phyloP scores from a whole-genome alignment of 495 filamentous ascomycete genomes.

The Podospora fimiseda region DNA sequence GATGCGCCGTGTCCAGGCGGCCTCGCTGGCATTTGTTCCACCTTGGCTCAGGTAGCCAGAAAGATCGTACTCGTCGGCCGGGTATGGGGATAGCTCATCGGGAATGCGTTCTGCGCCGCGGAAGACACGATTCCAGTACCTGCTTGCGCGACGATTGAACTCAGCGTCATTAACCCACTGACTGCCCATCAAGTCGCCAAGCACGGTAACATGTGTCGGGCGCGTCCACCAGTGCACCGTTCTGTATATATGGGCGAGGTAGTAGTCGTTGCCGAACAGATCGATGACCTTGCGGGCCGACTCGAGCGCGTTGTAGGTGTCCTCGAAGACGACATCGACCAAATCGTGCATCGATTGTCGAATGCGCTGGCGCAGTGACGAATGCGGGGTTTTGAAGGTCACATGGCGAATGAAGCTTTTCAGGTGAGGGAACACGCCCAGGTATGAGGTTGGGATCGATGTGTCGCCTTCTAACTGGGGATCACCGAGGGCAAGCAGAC shows the following conservation, averaged over 20 bases:
- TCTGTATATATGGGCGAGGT: slow-evolving; percentile 90
- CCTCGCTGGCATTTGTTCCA: slow-evolving; percentile 33
- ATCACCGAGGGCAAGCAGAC: slow-evolving; percentile 85
- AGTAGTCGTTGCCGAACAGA: slow-evolving; percentile 87
- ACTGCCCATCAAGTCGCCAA: slow-evolving; percentile 91
- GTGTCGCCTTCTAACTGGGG: slow-evolving; percentile 94
- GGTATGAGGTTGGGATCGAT: slow-evolving; percentile 58
- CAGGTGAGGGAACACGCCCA: slow-evolving; percentile 55
- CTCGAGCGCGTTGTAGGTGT: slow-evolving; percentile 57
- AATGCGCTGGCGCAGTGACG: slow-evolving; percentile 39
- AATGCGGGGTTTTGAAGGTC: slow-evolving; percentile 36
- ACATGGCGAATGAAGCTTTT: slow-evolving; percentile 46
- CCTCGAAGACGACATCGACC: slow-evolving; percentile 49
- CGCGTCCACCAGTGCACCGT: slow-evolving; percentile 70
- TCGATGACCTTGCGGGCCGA: slow-evolving; percentile 73
- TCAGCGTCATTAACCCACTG: slow-evolving; percentile 89
- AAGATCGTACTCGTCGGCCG: slow-evolving; percentile 44
- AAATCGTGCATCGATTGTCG: slow-evolving; percentile 46
- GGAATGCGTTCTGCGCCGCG: slow-evolving; percentile 57
- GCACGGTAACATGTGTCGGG: slow-evolving; percentile 81
- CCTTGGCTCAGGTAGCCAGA: slow-evolving; percentile 43
- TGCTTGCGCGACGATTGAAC: slow-evolving; percentile 59
- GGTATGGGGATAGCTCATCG: slow-evolving; percentile 50
- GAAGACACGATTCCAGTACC: slow-evolving; percentile 84
- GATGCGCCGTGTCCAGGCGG: slow-evolving; percentile 62